Conservation (phyloP, 371 early-diverging fungal genomes). For the Actinomortierella wolfii region DNA sequence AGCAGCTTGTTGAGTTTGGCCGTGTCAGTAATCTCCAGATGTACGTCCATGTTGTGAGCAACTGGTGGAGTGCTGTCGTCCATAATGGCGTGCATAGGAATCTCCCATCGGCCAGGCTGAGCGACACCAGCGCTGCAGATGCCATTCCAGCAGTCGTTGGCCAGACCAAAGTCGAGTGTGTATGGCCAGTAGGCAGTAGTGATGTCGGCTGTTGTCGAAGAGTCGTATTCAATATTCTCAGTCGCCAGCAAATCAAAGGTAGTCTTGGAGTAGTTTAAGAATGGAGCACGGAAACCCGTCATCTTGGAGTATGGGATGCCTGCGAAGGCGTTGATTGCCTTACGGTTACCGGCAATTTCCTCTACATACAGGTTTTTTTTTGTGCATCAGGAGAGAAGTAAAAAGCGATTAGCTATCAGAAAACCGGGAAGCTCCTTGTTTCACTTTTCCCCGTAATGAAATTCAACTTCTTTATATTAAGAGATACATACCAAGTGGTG, state of each 20-base stretch:
- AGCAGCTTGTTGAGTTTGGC: conserved; percentile 55
- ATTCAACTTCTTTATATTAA: too few species aligned
- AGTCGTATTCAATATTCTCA: conserved; percentile 72
- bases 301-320: conserved; percentile 72
- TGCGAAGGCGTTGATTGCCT: conserved; percentile 61
- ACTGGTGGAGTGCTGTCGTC: conserved; percentile 42
- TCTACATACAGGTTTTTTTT: conserved; percentile 48
- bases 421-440: conserved; percentile 42
- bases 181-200: conserved; percentile 75
- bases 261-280: conserved; percentile 67
- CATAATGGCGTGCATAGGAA: conserved; percentile 62
- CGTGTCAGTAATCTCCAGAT: conserved; percentile 56
- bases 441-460: conserved; percentile 49
- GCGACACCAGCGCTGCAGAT: conserved; percentile 59
- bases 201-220: conserved; percentile 58
- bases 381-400: conserved; percentile 7
- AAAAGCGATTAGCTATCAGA: too few species aligned
- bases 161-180: conserved; percentile 74
- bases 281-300: conserved; percentile 74
- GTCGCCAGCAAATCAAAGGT: conserved; percentile 57
- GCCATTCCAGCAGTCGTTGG: conserved; percentile 72
- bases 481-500: conserved; percentile 42
- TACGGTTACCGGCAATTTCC: conserved; percentile 62
- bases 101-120: conserved; percentile 73
- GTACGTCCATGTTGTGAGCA: conserved; percentile 73